These are phyloP conservation scores for Corynascus novoguineensis DNA, from an alignment of 495 filamentous ascomycete genomes.

Conservation along the genomic window DNA sequence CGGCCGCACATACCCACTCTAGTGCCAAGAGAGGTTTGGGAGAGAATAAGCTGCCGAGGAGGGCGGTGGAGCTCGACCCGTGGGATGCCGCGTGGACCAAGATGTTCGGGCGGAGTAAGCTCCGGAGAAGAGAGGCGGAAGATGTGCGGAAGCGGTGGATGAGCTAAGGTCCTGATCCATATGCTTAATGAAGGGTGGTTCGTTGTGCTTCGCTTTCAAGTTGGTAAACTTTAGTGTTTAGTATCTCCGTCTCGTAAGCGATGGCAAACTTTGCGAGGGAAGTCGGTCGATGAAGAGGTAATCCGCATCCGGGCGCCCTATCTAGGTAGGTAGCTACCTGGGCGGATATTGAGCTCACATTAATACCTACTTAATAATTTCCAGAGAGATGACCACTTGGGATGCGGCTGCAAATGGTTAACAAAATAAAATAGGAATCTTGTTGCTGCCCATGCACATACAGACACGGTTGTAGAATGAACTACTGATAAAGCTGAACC, in stretches of 20 bases:
- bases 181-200: too few species aligned
- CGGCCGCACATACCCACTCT: constrained; percentile 28
- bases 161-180: background rate
- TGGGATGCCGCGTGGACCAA: constrained; percentile 39
- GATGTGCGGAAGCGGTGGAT: constrained; percentile 1
- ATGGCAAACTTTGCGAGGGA: background rate
- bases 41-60: constrained; percentile 15
- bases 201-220: too few species aligned
- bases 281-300: background rate
- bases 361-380: too few species aligned
- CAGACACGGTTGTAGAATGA: too few species aligned
- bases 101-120: constrained; percentile 28
- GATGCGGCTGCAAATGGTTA: too few species aligned
- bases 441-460: too few species aligned
- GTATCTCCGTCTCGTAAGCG: background rate
- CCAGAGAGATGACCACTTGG: too few species aligned
- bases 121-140: background rate
- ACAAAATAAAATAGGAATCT: too few species aligned
- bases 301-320: background rate
- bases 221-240: constrained; percentile 3
- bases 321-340: too few species aligned
- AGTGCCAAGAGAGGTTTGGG: constrained; percentile 7
- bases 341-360: too few species aligned
- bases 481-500: too few species aligned
- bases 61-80: constrained; percentile 38